Base-by-base conservation (phyloP, 1,284 basidiomycete species). In the Grifola frondosa region DNA sequence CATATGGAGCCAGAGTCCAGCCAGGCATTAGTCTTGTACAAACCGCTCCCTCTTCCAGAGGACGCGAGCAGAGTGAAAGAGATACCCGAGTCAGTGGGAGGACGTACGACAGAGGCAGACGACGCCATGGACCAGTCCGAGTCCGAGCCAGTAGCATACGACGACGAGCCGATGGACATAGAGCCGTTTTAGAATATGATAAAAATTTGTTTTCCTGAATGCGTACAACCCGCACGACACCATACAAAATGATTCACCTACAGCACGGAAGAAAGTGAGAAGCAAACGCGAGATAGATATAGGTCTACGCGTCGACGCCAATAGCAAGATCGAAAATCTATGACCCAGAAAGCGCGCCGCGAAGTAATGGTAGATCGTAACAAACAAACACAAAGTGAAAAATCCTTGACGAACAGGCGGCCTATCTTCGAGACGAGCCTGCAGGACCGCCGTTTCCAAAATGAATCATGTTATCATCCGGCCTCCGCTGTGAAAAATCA, bases 161-260 rank as follows among this genome's bases (percentile, higher is more conserved):
- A 44, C 32, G 74, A 75, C 30, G 75, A 81, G 62, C 73, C 73
- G 30, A 84, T 85, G 82, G 79, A 84, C 51, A 62, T 84, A 25
- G 81, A 80, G 46, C 46, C 40, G 36, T 24, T 48, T 34, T 55
- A 40, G 50, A n/a, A 35, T 30, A 40, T 43, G 44, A 20, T 16
- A 23, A 20, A 23, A 26, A 4, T 31, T 31, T n/a, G n/a, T n/a
- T n/a, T n/a, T n/a, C n/a, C n/a, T n/a, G n/a, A n/a, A n/a, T n/a
- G n/a, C n/a, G n/a, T n/a, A n/a, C n/a, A n/a, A n/a, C n/a, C n/a
- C n/a, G n/a, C n/a, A n/a, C n/a, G n/a, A n/a, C n/a, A n/a, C n/a
- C n/a, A n/a, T n/a, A n/a, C n/a, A n/a, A n/a, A n/a, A n/a, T n/a
- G n/a, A n/a, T n/a, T n/a, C n/a, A n/a, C n/a, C n/a, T n/a, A n/a